Conservation (phyloP, 1,139 yeast genomes). For the Zygosaccharomyces sapae region DNA sequence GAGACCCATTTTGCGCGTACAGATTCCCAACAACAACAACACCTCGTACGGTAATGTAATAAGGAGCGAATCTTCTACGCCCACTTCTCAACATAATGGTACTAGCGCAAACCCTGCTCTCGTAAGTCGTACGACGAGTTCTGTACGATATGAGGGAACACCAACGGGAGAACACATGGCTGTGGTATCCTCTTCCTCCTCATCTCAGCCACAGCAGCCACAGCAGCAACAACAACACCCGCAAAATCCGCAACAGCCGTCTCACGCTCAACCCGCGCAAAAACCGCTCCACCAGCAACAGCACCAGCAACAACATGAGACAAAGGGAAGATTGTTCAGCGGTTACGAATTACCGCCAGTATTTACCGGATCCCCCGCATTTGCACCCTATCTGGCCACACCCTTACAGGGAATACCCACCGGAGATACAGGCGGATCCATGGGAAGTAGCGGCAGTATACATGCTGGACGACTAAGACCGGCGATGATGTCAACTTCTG, state of each 20-base stretch:
- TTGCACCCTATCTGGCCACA: conserved; percentile 14
- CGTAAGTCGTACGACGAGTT: conserved; percentile 6
- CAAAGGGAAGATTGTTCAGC: background rate
- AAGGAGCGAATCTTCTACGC: conserved; percentile 18
- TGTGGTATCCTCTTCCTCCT: background rate
- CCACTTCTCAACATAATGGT: conserved; percentile 9
- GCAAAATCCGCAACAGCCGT: background rate
- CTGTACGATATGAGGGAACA: conserved; percentile 1
- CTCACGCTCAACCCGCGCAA: background rate
- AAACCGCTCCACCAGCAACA: conserved; percentile 12
- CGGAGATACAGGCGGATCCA: background rate
- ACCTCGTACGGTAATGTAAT: conserved; percentile 13
- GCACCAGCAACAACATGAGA: conserved; percentile 4
- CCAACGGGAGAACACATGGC: background rate
- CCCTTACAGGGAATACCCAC: conserved; percentile 8
- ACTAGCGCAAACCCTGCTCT: conserved; percentile 9
- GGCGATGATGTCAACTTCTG: background rate
- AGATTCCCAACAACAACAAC: conserved; percentile 20
- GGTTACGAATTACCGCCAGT: conserved; percentile 14
- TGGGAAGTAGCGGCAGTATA: background rate
- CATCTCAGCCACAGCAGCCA: background rate
- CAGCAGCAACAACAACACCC: background rate
- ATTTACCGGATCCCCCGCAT: conserved; percentile 15
- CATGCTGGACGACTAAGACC: background rate
- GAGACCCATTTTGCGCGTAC: conserved; percentile 28